Base-by-base conservation (phyloP, 257 asterid genomes). In the Ilex aquifolium region DNA sequence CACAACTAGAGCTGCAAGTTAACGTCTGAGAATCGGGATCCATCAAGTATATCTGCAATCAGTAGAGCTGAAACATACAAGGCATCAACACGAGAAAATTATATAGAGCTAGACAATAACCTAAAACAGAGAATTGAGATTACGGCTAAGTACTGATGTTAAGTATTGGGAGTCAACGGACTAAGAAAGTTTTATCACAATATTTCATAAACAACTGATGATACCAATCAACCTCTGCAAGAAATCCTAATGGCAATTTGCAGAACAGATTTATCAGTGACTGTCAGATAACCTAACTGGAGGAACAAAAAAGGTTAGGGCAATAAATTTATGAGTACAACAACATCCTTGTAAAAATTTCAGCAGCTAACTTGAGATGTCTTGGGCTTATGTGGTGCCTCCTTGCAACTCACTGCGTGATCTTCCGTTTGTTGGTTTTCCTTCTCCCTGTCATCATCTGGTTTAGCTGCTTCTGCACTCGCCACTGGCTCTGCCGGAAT, bases 171-270 rank as follows among this genome's bases (percentile, higher is more conserved):
- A 21, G 27, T 21, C 27, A 21, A 21, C 27, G 27, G 27, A 21
- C 1, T 0, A 21, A 21, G 27, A 21, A 21, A 21, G 27, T 21
- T 21, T 36, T 36, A 36, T 36, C 42, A 36, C 5, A 36, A 8
- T 36, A 36, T 36, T 36, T 36, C 42, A 36, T 36, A 36, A 4
- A 36, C 42, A 36, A 36, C 42, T 36, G 42, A 36, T 36, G 69
- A 59, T 40, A 54, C 62, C 65, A 56, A 51, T 64, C 48, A 72
- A 75, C 69, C 72, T 64, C 77, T 75, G 67, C 63, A 75, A 76
- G 72, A 69, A 79, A 60, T 58, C 59, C 77, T 75, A 73, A 54
- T 53, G 51, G 75, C 73, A 69, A 57, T 67, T 73, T 67, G 70
- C 65, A 68, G 70, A 65, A 61, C 71, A 63, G 62, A 62, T 56